Percentiles rank a stretch among this genome's conserved stretches.
phyloP scores from a whole-genome alignment of 495 filamentous ascomycete species.

The Lophium mytilinum region DNA sequence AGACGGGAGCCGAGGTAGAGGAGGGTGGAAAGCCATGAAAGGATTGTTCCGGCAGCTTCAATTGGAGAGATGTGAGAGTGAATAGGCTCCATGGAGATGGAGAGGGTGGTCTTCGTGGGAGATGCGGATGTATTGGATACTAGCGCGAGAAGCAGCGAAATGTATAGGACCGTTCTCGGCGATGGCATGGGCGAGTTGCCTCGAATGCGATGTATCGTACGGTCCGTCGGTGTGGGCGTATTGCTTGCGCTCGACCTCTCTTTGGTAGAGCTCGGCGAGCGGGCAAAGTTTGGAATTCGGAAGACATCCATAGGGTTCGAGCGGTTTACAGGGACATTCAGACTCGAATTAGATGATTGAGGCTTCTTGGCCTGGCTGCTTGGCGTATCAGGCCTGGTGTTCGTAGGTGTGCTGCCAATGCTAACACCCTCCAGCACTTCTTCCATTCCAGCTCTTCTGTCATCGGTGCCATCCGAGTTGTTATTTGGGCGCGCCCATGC shows the following conservation, averaged over 20 bases:
- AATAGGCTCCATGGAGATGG: constrained; percentile 16
- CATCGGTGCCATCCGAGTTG: constrained; percentile 15
- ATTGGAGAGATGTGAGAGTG: constrained; percentile 27
- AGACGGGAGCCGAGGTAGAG: constrained; percentile 64
- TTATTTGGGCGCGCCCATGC: constrained; percentile 12
- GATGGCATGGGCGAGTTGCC: constrained; percentile 21
- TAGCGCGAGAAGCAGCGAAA: constrained; percentile 29
- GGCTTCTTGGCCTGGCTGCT: neutral
- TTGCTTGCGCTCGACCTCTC: constrained; percentile 5
- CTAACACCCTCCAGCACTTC: constrained; percentile 13
- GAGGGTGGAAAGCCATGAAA: constrained; percentile 59
- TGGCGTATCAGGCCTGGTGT: neutral
- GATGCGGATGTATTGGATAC: constrained; percentile 18
- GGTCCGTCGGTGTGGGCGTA: constrained; percentile 13
- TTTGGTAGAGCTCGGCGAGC: constrained; percentile 13
- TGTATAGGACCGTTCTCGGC: constrained; percentile 28
- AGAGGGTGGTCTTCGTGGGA: constrained; percentile 24
- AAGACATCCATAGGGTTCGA: constrained; percentile 25
- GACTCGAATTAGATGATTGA: neutral
- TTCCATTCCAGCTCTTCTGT: constrained; percentile 11
- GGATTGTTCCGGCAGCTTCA: constrained; percentile 46
- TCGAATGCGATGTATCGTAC: constrained; percentile 10
- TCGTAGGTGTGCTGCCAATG: neutral
- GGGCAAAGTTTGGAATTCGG: constrained; percentile 23
- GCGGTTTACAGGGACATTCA: constrained; percentile 4